Evolutionary conservation across 768 basidiomycete species (phyloP).

Genomic region (Pleurotus platypus): DNA sequence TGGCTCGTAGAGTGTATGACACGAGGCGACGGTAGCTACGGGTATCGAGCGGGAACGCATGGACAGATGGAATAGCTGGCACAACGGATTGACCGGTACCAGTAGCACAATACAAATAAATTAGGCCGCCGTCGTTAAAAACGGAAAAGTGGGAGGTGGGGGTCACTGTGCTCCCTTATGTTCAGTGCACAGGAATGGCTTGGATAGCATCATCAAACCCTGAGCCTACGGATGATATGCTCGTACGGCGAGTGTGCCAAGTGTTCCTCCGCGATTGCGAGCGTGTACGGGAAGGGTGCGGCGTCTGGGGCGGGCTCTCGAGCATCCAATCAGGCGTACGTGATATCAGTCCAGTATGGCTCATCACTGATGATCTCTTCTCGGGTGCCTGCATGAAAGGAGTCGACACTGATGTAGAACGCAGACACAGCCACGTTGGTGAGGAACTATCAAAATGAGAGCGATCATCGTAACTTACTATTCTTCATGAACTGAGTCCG

Average conservation of each 20-base stretch:
- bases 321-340: not conserved
- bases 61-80: too few species aligned
- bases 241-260: not conserved
- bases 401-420: not conserved
- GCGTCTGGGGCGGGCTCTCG: not conserved
- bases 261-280: not conserved
- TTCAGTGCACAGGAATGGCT: not conserved
- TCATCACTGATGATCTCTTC: conserved; percentile 4
- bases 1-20: too few species aligned
- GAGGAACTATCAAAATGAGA: not conserved
- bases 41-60: too few species aligned
- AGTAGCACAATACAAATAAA: too few species aligned
- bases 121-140: too few species aligned
- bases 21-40: too few species aligned
- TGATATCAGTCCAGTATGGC: not conserved
- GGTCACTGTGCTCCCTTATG: too few species aligned
- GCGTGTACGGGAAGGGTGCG: not conserved
- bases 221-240: not conserved
- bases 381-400: not conserved
- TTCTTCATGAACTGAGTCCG: not conserved
- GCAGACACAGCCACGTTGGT: not conserved
- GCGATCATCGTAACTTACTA: not conserved
- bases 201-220: conserved; percentile 1
- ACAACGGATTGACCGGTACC: too few species aligned
- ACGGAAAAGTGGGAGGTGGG: too few species aligned